Base-by-base conservation (phyloP, 305 asterid species). In the Euphrasia arctica region DNA sequence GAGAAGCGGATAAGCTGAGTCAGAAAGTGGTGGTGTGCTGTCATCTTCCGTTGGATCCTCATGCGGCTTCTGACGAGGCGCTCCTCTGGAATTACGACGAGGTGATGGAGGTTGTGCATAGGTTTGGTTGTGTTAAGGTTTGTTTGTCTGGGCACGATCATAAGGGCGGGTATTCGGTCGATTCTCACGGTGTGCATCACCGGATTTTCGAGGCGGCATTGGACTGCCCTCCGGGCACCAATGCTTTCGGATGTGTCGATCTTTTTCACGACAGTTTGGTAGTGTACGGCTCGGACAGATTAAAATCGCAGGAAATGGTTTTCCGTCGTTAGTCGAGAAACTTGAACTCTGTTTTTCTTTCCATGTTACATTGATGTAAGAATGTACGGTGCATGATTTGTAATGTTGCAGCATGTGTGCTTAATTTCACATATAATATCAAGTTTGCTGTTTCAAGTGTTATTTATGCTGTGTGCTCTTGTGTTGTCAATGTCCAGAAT, bases 81-180 rank as follows among this genome's bases (percentile, higher is more conserved):
- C 67, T 86, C 49, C 41, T 86, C 57, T 88, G 97, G 97, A 88
- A 91, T 64, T 84, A 83, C 64, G 80, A 81, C 47, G 96, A 91
- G 74, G 97, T 91, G 71, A 78, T 88, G 89, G 82, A 79, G 45
- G 71, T 91, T 80, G 75, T 91, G 61, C 96, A 91, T 60, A 60
- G 73, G 15, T 84, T 84, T 63, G 64, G 65, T 31, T 88, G 97
- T 56, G 97, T 91, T 29, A 91, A 91, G 84, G 91, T 79, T 22
- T 91, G 95, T 69, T 34, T 88, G 31, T 84, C 90, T 1, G 97
- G 97, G 29, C 97, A 91, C 55, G 96, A 81, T 70, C 97, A 91
- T 58, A 83, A 83, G 72, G 97, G 96, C 0, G 96, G 95, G 3
- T 78, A 86, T 50, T 81, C 91, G 0, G 64, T 91, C 1, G 97